These are phyloP conservation scores for Colletotrichum liaoningense DNA, from an alignment of 2,329 filamentous ascomycete species.

Conservation along the genomic window DNA sequence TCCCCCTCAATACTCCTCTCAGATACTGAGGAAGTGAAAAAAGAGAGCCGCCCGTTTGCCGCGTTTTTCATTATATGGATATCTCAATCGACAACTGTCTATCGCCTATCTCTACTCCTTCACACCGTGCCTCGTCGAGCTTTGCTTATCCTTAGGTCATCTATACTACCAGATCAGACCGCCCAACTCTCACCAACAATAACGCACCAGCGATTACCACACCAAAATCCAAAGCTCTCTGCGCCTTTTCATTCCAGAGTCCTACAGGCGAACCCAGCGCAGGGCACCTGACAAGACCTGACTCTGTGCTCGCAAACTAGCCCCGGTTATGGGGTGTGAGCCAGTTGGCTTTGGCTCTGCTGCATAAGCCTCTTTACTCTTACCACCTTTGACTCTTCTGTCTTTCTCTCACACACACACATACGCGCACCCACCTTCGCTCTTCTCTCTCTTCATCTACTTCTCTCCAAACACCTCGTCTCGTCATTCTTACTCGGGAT, in stretches of 20 bases:
- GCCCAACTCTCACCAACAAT: neutral
- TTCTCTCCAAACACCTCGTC: neutral
- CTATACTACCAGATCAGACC: neutral
- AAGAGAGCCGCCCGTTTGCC: neutral
- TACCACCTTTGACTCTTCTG: neutral
- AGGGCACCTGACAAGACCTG: constrained; percentile 33
- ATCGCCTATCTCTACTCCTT: neutral
- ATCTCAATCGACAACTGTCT: neutral
- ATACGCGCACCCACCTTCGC: neutral
- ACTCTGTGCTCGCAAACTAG: constrained; percentile 37
- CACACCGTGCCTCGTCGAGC: neutral
- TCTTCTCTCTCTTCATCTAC: neutral
- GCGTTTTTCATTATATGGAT: neutral
- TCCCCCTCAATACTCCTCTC: neutral
- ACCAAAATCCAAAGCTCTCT: constrained; percentile 26
- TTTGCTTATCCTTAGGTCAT: neutral
- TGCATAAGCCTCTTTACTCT: constrained; percentile 33
- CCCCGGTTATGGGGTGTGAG: constrained; percentile 29
- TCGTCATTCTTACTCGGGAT: neutral
- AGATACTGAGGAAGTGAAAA: neutral
- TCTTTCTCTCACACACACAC: neutral
- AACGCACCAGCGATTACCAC: neutral
- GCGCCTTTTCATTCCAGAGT: constrained; percentile 22
- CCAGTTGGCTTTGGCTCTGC: constrained; percentile 25
- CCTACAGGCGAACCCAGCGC: constrained; percentile 32